phyloP scores from a whole-genome alignment of 768 basidiomycete species.

The Cystobasidium onofrii region DNA sequence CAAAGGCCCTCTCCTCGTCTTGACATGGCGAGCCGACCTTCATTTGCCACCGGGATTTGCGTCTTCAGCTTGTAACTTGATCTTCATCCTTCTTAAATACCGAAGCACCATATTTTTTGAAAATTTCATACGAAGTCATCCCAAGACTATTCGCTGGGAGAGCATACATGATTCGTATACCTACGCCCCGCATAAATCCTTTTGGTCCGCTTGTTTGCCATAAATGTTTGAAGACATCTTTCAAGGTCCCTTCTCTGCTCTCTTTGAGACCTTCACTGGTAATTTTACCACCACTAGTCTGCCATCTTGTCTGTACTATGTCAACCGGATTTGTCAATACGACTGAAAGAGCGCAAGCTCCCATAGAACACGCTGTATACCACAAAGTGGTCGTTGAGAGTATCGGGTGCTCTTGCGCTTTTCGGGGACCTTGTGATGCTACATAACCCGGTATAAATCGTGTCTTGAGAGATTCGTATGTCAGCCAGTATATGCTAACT shows the following conservation, averaged over 20 bases:
- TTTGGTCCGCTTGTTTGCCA: slow-evolving; percentile 33
- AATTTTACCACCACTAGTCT: slow-evolving; percentile 36
- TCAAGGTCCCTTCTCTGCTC: slow-evolving; percentile 22
- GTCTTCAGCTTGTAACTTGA: background rate
- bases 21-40: no score
- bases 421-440: background rate
- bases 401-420: slow-evolving; percentile 13
- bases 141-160: slow-evolving; percentile 38
- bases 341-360: slow-evolving; percentile 33
- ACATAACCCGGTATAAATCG: slow-evolving; percentile 38
- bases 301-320: slow-evolving; percentile 40
- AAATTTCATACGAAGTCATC: slow-evolving; percentile 38
- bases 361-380: slow-evolving; percentile 38
- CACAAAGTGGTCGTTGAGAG: slow-evolving; percentile 31
- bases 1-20: no score
- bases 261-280: slow-evolving; percentile 17
- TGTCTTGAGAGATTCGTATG: slow-evolving; percentile 39
- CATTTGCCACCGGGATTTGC: background rate
- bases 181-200: slow-evolving; percentile 37
- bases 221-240: slow-evolving; percentile 31
- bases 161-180: slow-evolving; percentile 37
- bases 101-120: slow-evolving; percentile 35
- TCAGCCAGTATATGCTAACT: slow-evolving; percentile 35
- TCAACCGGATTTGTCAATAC: slow-evolving; percentile 38
- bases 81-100: background rate